Evolutionary conservation across 345 rosid genomes (phyloP).

Genomic region (Combretum micranthum): DNA sequence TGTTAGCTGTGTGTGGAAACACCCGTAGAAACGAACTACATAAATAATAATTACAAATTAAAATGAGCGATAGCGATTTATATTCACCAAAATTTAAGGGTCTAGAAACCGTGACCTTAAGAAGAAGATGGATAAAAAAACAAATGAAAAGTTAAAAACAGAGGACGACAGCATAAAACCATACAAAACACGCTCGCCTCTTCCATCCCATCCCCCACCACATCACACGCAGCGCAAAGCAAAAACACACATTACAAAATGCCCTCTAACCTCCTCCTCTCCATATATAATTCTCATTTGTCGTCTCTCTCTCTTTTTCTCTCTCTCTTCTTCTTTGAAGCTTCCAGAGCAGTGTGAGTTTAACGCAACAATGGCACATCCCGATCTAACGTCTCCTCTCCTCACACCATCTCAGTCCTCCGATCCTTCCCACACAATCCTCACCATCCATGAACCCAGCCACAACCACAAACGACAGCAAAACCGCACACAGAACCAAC

Average conservation of each 20-base stretch:
- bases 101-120: too few relatives aligned
- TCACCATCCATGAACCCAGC: constrained; percentile 31
- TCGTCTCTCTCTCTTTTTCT: constrained; percentile 2
- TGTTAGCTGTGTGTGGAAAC: too few relatives aligned
- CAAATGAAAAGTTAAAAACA: too few relatives aligned
- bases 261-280: neutral
- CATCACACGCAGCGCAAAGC: too few relatives aligned
- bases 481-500: constrained; percentile 9
- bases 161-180: too few relatives aligned
- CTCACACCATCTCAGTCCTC: constrained; percentile 29
- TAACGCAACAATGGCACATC: constrained; percentile 38
- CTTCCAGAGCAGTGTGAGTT: neutral
- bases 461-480: constrained; percentile 9
- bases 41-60: too few relatives aligned
- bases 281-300: neutral
- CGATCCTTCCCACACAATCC: constrained; percentile 33
- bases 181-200: too few relatives aligned
- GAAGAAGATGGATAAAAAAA: too few relatives aligned
- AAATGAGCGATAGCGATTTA: too few relatives aligned
- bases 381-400: constrained; percentile 48
- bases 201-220: too few relatives aligned
- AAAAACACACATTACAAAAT: neutral
- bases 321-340: constrained; percentile 3
- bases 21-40: too few relatives aligned
- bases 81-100: too few relatives aligned